Conservation (phyloP, 140 eudicot species). For the Cichorium intybus region DNA sequence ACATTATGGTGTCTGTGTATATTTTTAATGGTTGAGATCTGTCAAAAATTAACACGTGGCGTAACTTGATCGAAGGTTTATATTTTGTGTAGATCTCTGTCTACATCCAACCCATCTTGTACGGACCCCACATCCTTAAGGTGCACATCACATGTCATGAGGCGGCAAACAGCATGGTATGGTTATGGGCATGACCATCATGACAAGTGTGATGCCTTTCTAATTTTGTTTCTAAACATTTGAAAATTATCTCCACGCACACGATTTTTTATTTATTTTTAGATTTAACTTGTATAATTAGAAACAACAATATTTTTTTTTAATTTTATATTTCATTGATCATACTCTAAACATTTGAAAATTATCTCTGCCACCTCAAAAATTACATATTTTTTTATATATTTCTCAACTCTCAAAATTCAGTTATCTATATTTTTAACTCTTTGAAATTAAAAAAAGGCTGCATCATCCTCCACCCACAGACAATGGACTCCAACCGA, state of each 20-base stretch:
- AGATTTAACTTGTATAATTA: too few relatives aligned
- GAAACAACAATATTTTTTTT: too few relatives aligned
- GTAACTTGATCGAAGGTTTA: slow-evolving; percentile 10
- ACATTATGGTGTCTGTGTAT: background rate
- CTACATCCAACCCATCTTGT: slow-evolving; percentile 20
- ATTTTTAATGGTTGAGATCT: background rate
- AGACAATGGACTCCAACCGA: too few relatives aligned
- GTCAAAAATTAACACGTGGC: slow-evolving; percentile 30
- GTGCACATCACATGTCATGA: slow-evolving; percentile 1
- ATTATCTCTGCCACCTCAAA: too few relatives aligned
- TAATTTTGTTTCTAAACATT: background rate
- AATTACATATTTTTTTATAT: too few relatives aligned
- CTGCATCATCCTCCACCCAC: too few relatives aligned
- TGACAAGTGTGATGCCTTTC: background rate
- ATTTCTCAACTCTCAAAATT: too few relatives aligned
- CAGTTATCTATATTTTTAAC: too few relatives aligned
- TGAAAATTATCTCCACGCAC: background rate
- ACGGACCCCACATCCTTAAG: slow-evolving; percentile 1
- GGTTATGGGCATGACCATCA: slow-evolving; percentile 1
- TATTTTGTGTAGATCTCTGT: slow-evolving; percentile 12
- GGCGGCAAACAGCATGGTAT: background rate
- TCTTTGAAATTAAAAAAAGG: too few relatives aligned
- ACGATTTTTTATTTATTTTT: background rate
- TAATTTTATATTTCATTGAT: too few relatives aligned
- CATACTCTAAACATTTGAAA: too few relatives aligned